phyloP scores from a whole-genome alignment of 108 stramenopile genomes.

The Stephanodiscus triporus region DNA sequence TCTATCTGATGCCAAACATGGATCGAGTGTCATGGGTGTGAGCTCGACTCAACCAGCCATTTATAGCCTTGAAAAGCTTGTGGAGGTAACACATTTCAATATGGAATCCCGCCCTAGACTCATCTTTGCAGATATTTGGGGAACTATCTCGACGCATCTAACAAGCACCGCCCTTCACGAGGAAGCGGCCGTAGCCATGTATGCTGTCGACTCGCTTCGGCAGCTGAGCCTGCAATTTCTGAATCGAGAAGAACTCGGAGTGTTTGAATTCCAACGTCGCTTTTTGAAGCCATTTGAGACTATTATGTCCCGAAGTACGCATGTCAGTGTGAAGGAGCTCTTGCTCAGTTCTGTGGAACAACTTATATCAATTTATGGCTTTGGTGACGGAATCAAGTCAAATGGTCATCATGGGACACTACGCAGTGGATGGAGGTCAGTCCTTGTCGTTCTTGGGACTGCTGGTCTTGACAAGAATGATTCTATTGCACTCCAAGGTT shows the following conservation, averaged over 20 bases:
- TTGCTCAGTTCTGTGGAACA: conserved; percentile 92
- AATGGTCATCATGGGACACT: conserved; percentile 57
- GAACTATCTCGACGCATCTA: conserved; percentile 87
- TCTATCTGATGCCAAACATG: conserved; percentile 36
- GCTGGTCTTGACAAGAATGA: conserved; percentile 82
- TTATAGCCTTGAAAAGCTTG: conserved; percentile 96
- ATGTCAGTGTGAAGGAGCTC: conserved; percentile 87
- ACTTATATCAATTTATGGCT: conserved; percentile 81
- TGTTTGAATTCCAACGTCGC: conserved; percentile 95
- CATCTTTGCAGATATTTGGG: conserved; percentile 96
- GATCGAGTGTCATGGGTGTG: conserved; percentile 30
- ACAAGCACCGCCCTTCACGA: conserved; percentile 90
- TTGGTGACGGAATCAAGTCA: conserved; percentile 27
- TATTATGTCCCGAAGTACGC: conserved; percentile 78
- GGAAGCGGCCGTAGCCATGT: conserved; percentile 96
- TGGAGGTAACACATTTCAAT: conserved; percentile 98
- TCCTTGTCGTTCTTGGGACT: conserved; percentile 87
- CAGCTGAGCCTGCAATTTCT: conserved; percentile 97
- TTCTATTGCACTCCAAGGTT: conserved; percentile 77
- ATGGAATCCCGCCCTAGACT: conserved; percentile 94
- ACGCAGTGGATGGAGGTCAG: conserved; percentile 92
- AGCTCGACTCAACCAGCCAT: conserved; percentile 85
- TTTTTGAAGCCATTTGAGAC: conserved; percentile 95
- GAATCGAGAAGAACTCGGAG: conserved; percentile 89
- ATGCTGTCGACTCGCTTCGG: conserved; percentile 96